Evolutionary conservation across 2,329 filamentous ascomycete genomes (phyloP).

Genomic region (Colletotrichum spinosum): DNA sequence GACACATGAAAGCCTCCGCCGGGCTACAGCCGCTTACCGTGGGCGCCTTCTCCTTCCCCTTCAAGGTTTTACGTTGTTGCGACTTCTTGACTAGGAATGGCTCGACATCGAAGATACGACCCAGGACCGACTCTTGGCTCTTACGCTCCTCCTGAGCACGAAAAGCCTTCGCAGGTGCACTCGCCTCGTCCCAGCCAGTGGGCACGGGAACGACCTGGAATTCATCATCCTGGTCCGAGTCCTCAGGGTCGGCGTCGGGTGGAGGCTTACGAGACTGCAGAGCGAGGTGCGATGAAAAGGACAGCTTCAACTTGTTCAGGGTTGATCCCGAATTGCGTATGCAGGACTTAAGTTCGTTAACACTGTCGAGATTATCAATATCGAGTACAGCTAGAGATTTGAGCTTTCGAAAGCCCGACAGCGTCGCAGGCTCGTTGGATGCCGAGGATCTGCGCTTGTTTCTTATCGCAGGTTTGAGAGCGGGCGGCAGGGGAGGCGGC

Average conservation of each 20-base stretch:
- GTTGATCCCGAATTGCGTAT: conserved; percentile 66
- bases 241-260: conserved; percentile 56
- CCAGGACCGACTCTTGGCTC: conserved; percentile 64
- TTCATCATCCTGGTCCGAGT: conserved; percentile 67
- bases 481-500: conserved; percentile 47
- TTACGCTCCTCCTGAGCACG: conserved; percentile 66
- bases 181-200: conserved; percentile 41
- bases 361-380: conserved; percentile 68
- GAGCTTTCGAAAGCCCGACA: conserved; percentile 68
- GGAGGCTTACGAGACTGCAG: conserved; percentile 53
- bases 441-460: conserved; percentile 48
- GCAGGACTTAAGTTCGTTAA: conserved; percentile 67
- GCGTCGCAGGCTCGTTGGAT: conserved; percentile 59
- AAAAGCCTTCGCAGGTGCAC: conserved; percentile 57
- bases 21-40: conserved; percentile 25
- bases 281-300: conserved; percentile 67
- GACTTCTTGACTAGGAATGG: conserved; percentile 51
- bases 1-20: conserved; percentile 49
- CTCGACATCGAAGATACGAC: conserved; percentile 64
- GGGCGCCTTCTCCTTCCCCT: conserved; percentile 34
- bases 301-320: conserved; percentile 66
- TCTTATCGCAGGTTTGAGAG: conserved; percentile 51
- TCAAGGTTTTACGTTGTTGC: conserved; percentile 39
- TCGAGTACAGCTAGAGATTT: conserved; percentile 67
- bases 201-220: conserved; percentile 57